Percentiles rank a stretch among this genome's conserved stretches.
Evolutionary conservation across 2,329 filamentous ascomycete species (phyloP).

Genomic region (Metarhizium humberi): DNA sequence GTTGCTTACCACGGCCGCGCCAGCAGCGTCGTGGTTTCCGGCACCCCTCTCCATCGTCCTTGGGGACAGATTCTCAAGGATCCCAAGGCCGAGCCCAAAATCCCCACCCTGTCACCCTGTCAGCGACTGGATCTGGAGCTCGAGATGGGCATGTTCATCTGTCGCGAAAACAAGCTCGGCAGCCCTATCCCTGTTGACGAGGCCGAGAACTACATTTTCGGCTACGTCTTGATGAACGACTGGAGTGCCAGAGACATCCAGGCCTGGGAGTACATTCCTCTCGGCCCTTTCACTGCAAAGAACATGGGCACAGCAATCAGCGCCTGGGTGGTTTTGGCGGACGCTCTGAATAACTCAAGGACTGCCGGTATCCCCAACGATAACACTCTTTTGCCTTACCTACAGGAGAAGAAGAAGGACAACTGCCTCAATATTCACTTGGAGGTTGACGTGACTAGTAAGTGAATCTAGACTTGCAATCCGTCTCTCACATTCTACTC

Average conservation of each 20-base stretch:
- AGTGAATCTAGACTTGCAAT: slow-evolving; percentile 10
- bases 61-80: slow-evolving; percentile 59
- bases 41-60: slow-evolving; percentile 62
- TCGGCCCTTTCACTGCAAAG: slow-evolving; percentile 56
- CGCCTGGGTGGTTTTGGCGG: slow-evolving; percentile 52
- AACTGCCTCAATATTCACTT: slow-evolving; percentile 28
- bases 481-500: not conserved
- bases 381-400: slow-evolving; percentile 25
- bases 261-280: slow-evolving; percentile 49
- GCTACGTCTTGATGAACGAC: slow-evolving; percentile 55
- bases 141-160: slow-evolving; percentile 68
- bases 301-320: slow-evolving; percentile 51
- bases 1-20: slow-evolving; percentile 76
- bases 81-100: slow-evolving; percentile 41
- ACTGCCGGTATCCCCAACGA: slow-evolving; percentile 21
- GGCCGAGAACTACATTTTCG: slow-evolving; percentile 66
- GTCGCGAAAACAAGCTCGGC: slow-evolving; percentile 57
- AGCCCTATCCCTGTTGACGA: slow-evolving; percentile 53
- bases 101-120: slow-evolving; percentile 49
- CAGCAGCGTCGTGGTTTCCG: slow-evolving; percentile 65
- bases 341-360: slow-evolving; percentile 36
- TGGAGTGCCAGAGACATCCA: slow-evolving; percentile 57
- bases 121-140: slow-evolving; percentile 65
- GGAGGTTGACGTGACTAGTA: slow-evolving; percentile 29
- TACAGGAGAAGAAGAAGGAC: slow-evolving; percentile 44